Evolutionary conservation across 805 yeast species (phyloP).

Genomic region (Kodamaea sagamina): DNA sequence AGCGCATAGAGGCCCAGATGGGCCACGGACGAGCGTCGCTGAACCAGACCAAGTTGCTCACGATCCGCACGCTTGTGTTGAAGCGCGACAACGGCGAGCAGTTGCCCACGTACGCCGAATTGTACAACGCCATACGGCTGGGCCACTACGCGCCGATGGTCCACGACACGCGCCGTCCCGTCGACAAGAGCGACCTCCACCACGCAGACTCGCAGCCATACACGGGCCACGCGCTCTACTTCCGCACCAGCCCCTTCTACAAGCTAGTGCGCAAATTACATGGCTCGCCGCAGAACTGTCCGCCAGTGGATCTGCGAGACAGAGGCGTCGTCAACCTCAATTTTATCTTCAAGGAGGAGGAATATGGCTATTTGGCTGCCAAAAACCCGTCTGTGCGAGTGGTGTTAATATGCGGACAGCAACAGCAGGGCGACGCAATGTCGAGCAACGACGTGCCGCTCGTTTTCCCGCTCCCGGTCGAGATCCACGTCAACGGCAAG

Average conservation of each 20-base stretch:
- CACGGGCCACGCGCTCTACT: slow-evolving; percentile 46
- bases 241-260: slow-evolving; percentile 60
- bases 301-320: slow-evolving; percentile 39
- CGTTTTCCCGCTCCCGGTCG: slow-evolving; percentile 73
- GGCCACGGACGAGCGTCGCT: slow-evolving; percentile 38
- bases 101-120: slow-evolving; percentile 38
- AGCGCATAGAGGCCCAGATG: slow-evolving; percentile 51
- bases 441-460: slow-evolving; percentile 39
- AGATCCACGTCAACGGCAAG: slow-evolving; percentile 59
- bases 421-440: slow-evolving; percentile 18
- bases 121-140: slow-evolving; percentile 28
- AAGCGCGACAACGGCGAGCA: slow-evolving; percentile 36
- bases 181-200: background rate
- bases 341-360: slow-evolving; percentile 48
- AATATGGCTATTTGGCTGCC: slow-evolving; percentile 34
- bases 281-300: slow-evolving; percentile 49
- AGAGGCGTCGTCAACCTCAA: slow-evolving; percentile 33
- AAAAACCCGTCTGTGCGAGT: slow-evolving; percentile 31
- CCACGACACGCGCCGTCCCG: background rate
- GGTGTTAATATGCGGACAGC: slow-evolving; percentile 56
- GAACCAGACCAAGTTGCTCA: slow-evolving; percentile 43
- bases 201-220: slow-evolving; percentile 17
- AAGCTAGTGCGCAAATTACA: slow-evolving; percentile 47
- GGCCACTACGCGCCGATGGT: slow-evolving; percentile 24
- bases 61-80: slow-evolving; percentile 46